Base-by-base conservation (phyloP, 2,329 filamentous ascomycete species). In the Curvularia verruculosa region DNA sequence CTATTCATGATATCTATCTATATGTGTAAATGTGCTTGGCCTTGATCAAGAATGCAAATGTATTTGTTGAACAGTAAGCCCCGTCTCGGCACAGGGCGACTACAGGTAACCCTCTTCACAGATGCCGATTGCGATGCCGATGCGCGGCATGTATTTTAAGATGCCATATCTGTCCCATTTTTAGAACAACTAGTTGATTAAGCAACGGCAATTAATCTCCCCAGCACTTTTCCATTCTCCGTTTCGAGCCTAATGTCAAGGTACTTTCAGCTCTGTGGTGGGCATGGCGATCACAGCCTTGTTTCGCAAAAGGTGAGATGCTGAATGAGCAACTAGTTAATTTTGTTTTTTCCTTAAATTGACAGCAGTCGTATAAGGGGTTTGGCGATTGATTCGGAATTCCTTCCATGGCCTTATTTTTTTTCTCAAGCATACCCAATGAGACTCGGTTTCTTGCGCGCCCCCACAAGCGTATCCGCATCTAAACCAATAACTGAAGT, bases 41-140 rank as follows among this genome's bases (percentile, higher is more conserved):
- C 2, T 18, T 26, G 39, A 31, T 13, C 29, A 21, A 34, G 23
- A 24, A 41, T 37, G 43, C 36, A 41, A 29, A 15, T 12, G 26
- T 36, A 43, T 48, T 53, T 56, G 43, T 44, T 48, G 18, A 44
- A 48, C 28, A 15, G 19, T 23, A 29, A 56, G 43, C 21, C 40
- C 49, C 43, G 54, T 18, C 21, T 43, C 44, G 34, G 54, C 41
- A 24, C 8, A 24, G 37, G 5, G 13, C 21, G 23, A 24, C 29
- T 29, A 31, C 12, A 15, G n/a, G 37, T 39, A 37, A 29, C 21
- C 3, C 10, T n/a, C 10, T 5, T 18, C 43, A 56, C 29, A 18
- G 37, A 23, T 10, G 18, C 46, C 9, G 2, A 13, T n/a, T 39
- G 15, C 23, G 46, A 37, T 24, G 31, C n/a, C 21, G 21, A 34